Evolutionary conservation across 2,329 filamentous ascomycete species (phyloP), one percentile per base, ranked within the genome.

Genomic region (Orbilia quercus): DNA sequence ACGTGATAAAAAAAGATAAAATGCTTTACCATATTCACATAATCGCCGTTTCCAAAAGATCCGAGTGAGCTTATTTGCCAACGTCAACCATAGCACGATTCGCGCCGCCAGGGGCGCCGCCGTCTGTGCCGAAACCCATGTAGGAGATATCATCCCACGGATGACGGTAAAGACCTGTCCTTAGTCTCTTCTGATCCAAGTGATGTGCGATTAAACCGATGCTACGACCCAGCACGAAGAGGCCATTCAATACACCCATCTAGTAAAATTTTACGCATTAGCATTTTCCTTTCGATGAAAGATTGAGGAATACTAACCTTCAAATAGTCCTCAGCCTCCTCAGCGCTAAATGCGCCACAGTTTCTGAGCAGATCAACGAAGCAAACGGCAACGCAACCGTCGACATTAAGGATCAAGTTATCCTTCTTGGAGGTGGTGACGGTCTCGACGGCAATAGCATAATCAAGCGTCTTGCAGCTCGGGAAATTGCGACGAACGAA

Each of bases 341-440:
- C 95, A 53, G 88, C 82, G 77, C 90, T 94, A 88, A 99, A 99
- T 64, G 95, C 94, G 82, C 95, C 95, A 82, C 93, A 96, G 88
- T 96, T 96, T 83, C 95, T 91, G 84, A 99, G 86, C 76, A 99
- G 86, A 80, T 99, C 95, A 77, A 99, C 93, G 81, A 99, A 99
- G 90, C 93, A 97, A 82, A 99, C 95, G 77, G 95, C 95, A 80
- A 99, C 91, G 82, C 92, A 96, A 79, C 95, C 95, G 81, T 98
- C 95, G 72, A 99, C 95, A 86, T 99, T 99, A 80, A 99, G 89
- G 79, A 99, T 99, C 78, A 99, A 88, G 87, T 98, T 99, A 85
- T 99, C 95, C 88, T 99, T 99, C 91, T 99, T 99, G 77, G 92
- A 97, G 55, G 95, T 99, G 64, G 95, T 99, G 76, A 99, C 95